phyloP scores from a whole-genome alignment of 441 rosid species.

The Euphorbia schlechtendalii region DNA sequence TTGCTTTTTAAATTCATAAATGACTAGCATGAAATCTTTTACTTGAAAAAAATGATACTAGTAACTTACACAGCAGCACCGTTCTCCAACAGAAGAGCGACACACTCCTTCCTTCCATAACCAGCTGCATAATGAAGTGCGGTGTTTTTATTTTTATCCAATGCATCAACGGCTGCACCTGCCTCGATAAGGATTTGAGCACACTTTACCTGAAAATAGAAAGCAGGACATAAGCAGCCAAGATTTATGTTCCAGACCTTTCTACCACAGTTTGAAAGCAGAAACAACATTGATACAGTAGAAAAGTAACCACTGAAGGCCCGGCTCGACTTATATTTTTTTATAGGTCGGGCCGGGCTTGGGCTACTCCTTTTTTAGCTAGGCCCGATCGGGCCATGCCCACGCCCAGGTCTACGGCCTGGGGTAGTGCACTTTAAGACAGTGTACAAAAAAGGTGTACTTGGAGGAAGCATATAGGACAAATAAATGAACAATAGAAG shows the following conservation, averaged over 20 bases:
- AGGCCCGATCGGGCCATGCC: no score
- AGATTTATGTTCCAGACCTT: no score
- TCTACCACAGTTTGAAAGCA: not conserved
- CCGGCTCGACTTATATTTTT: no score
- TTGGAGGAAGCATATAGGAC: not conserved
- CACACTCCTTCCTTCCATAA: constrained; percentile 94
- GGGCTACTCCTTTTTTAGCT: no score
- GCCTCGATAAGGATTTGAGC: constrained; percentile 86
- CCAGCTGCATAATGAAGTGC: constrained; percentile 98
- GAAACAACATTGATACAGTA: not conserved
- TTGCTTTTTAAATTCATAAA: not conserved
- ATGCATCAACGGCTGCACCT: constrained; percentile 78
- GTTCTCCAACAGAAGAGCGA: constrained; percentile 74
- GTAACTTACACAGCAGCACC: constrained; percentile 96
- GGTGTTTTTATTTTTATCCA: constrained; percentile 93
- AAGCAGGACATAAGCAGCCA: not conserved
- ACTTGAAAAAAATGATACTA: not conserved
- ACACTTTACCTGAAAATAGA: constrained; percentile 59
- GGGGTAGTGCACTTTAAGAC: not conserved
- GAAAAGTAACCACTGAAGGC: not conserved
- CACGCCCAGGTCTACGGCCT: no score
- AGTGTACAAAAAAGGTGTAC: not conserved
- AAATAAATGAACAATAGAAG: no score
- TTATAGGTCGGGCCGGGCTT: no score
- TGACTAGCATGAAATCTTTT: not conserved